A percentile compares a stretch with the other conserved stretches of the same genome.
Conservation (phyloP, 1,139 yeast species). For the Hyphopichia fennica region DNA sequence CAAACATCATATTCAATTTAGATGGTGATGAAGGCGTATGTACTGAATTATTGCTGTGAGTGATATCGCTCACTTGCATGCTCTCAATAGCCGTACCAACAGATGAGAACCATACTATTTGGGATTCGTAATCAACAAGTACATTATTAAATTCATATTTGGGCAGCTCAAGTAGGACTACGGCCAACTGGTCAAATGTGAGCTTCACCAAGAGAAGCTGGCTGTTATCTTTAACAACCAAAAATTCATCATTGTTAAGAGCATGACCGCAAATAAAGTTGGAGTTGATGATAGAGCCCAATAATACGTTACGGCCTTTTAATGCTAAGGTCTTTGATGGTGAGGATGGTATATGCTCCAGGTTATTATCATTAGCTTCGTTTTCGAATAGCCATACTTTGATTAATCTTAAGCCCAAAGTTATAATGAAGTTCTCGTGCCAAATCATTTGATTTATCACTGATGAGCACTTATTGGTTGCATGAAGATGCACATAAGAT, state of each 20-base stretch:
- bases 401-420: constrained; percentile 59
- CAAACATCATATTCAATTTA: constrained; percentile 2
- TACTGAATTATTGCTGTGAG: constrained; percentile 8
- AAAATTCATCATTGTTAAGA: constrained; percentile 36
- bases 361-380: constrained; percentile 8
- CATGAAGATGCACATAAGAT: constrained; percentile 22
- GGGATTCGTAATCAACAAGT: constrained; percentile 21
- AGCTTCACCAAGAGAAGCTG: constrained; percentile 36
- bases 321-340: constrained; percentile 28
- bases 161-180: constrained; percentile 19
- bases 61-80: constrained; percentile 13
- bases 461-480: constrained; percentile 63
- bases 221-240: constrained; percentile 44
- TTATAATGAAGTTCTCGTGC: constrained; percentile 49
- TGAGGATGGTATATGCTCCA: constrained; percentile 2
- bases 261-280: constrained; percentile 44
- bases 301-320: constrained; percentile 57
- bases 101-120: constrained; percentile 21
- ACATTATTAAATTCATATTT: constrained; percentile 15
- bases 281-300: constrained; percentile 48
- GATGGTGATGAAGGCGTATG: constrained; percentile 5
- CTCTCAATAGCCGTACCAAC: constrained; percentile 10
- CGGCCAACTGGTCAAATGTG: constrained; percentile 21
- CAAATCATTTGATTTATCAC: constrained; percentile 54
- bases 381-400: constrained; percentile 56